Conservation (phyloP, 2,329 filamentous ascomycete species). For the Exophiala alcalophila region DNA sequence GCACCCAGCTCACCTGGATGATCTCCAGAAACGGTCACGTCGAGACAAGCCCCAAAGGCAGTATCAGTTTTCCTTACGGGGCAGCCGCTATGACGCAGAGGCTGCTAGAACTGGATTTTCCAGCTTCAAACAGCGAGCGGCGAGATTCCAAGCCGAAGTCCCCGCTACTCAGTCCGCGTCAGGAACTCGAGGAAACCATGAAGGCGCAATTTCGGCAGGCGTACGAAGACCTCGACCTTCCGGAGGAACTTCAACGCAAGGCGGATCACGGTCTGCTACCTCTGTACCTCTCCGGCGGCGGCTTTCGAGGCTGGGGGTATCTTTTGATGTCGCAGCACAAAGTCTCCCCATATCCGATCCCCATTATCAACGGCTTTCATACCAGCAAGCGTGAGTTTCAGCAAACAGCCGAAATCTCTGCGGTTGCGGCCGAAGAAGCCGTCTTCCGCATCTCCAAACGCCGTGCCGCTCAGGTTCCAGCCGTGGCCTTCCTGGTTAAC, state of each 20-base stretch:
- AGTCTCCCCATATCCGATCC: constrained; percentile 75
- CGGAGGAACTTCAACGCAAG: constrained; percentile 50
- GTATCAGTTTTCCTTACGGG: constrained; percentile 67
- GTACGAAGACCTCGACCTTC: constrained; percentile 55
- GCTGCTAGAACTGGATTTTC: constrained; percentile 45
- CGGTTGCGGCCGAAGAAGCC: constrained; percentile 34
- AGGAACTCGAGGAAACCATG: constrained; percentile 42
- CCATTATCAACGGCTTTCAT: constrained; percentile 75
- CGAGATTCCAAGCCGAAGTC: constrained; percentile 22
- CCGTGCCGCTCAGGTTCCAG: constrained; percentile 75
- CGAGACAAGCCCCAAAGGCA: constrained; percentile 52
- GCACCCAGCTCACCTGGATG: constrained; percentile 67
- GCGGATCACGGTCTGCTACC: constrained; percentile 55
- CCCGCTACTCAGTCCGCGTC: constrained; percentile 39
- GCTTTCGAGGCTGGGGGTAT: constrained; percentile 87
- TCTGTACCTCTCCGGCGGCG: constrained; percentile 83
- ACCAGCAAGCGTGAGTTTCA: constrained; percentile 73
- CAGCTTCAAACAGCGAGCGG: not conserved
- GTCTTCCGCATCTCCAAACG: constrained; percentile 75
- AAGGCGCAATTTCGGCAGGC: constrained; percentile 57
- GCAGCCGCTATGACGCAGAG: constrained; percentile 63
- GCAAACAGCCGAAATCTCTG: constrained; percentile 72
- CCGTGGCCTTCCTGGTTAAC: constrained; percentile 76
- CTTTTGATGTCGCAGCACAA: constrained; percentile 76
- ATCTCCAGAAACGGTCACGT: constrained; percentile 50